phyloP scores from a whole-genome alignment of 2,329 filamentous ascomycete genomes.

The Sporothrix phasma region DNA sequence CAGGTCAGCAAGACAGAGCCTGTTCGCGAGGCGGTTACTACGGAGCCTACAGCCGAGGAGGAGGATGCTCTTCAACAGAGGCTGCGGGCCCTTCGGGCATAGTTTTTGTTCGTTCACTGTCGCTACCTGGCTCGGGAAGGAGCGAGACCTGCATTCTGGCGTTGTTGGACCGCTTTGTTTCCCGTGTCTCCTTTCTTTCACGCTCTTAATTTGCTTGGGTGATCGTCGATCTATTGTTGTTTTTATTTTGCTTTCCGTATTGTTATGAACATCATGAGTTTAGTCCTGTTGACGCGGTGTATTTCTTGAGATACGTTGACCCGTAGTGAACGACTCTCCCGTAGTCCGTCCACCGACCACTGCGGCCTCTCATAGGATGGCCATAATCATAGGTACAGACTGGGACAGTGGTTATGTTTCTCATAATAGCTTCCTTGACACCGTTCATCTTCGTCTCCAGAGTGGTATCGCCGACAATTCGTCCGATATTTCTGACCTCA shows the following conservation, averaged over 20 bases:
- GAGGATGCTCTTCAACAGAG: constrained; percentile 64
- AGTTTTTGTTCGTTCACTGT: constrained; percentile 11
- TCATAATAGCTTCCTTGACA: constrained; percentile 95
- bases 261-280: no score
- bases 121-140: background rate
- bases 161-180: background rate
- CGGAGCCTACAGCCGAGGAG: constrained; percentile 64
- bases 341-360: background rate
- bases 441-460: constrained; percentile 95
- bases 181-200: background rate
- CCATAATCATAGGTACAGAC: constrained; percentile 63
- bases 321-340: background rate
- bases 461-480: constrained; percentile 88
- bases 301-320: background rate
- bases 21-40: constrained; percentile 39
- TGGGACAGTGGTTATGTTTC: constrained; percentile 89
- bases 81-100: constrained; percentile 46
- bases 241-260: background rate
- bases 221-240: no score
- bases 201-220: no score
- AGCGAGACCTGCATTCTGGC: background rate
- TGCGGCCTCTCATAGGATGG: background rate
- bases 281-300: no score
- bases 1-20: constrained; percentile 50
- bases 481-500: constrained; percentile 93